Evolutionary conservation across 371 early-diverging fungal species (phyloP), one percentile per base, ranked within the genome.

Genomic region (Hamiltosporidium tvaerminnensis): DNA sequence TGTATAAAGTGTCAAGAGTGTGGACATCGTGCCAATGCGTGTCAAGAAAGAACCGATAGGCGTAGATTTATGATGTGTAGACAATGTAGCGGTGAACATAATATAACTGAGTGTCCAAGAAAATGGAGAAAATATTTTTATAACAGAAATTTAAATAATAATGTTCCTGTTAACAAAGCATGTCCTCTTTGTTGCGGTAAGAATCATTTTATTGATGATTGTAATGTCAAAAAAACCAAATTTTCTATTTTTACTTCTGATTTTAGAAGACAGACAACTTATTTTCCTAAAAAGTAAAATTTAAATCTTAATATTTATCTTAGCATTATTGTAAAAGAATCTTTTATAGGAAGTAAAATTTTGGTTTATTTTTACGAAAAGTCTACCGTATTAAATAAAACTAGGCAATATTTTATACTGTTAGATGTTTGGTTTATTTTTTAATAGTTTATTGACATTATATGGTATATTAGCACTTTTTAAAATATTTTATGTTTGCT

Each of bases 151-250:
- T n/a, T 35, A 14, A 54, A 47, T 23, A 47, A 32, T 12, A 23
- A 23, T 23, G 23, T 23, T 23, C 23, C 23, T 23, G 23, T 23
- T 23, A 23, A 23, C 23, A 63, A 55, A 47, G 39, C 41, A 39
- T 63, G 64, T 41, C 16, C 44, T 10, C 9, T 14, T 12, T 63
- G 64, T 50, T 37, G 5, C 2, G 41, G 34, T 57, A 56, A 12
- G 3, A 35, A 57, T 2, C 64, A 63, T 47, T 63, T 63, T 47
- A 12, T 63, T 7, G 64, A 63, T 57, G 64, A 63, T 57, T 63
- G 64, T 23, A 47, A 23, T n/a, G n/a, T 12, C 4, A 63, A 39
- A 55, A 47, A 52, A 48, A 49, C 12, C 4, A 55, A 57, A 49
- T 32, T 48, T 30, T 57, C 57, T 38, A 57, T 63, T 38, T 63